Evolutionary conservation across 2,329 filamentous ascomycete genomes (phyloP), one percentile per base, ranked within the genome.

Genomic region (Pseudophaeomoniella oleicola): DNA sequence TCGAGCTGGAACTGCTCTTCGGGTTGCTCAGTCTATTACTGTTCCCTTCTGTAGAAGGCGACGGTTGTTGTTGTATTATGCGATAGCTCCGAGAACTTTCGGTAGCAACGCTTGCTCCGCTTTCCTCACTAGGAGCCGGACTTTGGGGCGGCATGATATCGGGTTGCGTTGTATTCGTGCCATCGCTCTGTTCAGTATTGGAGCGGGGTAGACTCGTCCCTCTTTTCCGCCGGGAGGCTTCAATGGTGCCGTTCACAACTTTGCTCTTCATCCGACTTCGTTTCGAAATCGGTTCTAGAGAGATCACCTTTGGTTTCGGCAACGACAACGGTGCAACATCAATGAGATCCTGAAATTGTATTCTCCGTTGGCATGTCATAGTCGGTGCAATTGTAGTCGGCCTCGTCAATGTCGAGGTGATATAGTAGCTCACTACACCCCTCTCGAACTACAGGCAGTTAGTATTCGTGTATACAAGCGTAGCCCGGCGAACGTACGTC

Each of bases 361-460:
- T 69, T 50, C 86, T 87, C 42, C 77, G 72, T 46, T 93, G 85
- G 58, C 82, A 90, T 22, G 75, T 81, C 6, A 78, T 71, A 2
- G 79, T 86, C 2, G 88, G 79, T 11, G 79, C 72, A 42, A 94
- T 92, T 4, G 86, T 78, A 0, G 82, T 90, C 14, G 90, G 88
- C 39, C 86, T 76, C 14, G 88, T 96, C 39, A 96, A 58, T 5
- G 86, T 94, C 19, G 88, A 81, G 4, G 84, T 88, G 48, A 96
- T 72, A 63, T 88, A 76, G 60, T 96, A 98, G 14, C 81, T 80
- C 49, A 98, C 84, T 2, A 84, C 87, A 22, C 90, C 90, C 52
- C 88, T 78, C 60, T 96, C 90, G 57, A 98, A 98, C 86, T 96
- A 57, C n/a, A 16, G 31, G 16, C 32, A 37, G 42, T 55, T 39